Evolutionary conservation across 495 filamentous ascomycete species (phyloP).

Genomic region (Staphylotrichum tortipilum): DNA sequence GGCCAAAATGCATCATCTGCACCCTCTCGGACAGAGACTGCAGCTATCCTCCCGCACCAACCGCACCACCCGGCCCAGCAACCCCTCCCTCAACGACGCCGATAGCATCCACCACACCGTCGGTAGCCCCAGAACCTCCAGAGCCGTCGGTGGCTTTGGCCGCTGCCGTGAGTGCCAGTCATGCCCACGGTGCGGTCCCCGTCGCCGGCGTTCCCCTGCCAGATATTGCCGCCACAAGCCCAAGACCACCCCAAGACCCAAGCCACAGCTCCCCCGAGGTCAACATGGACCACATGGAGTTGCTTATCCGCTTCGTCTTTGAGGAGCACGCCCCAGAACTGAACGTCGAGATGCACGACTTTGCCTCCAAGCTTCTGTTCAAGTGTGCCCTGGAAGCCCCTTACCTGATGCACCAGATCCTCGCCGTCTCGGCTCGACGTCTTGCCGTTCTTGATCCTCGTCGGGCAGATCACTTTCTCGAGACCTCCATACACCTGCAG

Average conservation of each 20-base stretch:
- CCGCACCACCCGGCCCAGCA: not conserved
- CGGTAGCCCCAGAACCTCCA: not conserved
- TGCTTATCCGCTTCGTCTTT: slow-evolving; percentile 26
- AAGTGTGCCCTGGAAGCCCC: slow-evolving; percentile 22
- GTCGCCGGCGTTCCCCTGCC: slow-evolving; percentile 14
- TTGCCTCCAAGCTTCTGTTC: slow-evolving; percentile 8
- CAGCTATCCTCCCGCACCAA: slow-evolving; percentile 17
- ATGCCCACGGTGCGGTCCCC: not conserved
- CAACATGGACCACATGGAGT: slow-evolving; percentile 32
- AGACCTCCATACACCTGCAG: slow-evolving; percentile 25
- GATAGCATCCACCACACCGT: not conserved
- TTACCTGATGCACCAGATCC: slow-evolving; percentile 29
- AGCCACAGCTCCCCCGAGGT: slow-evolving; percentile 13
- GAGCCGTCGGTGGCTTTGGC: not conserved
- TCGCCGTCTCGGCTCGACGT: slow-evolving; percentile 29
- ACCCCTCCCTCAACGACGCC: too few relatives aligned
- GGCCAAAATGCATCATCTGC: slow-evolving; percentile 29
- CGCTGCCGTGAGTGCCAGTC: not conserved
- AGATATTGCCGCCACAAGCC: not conserved
- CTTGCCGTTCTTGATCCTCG: slow-evolving; percentile 22
- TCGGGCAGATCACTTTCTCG: slow-evolving; percentile 15
- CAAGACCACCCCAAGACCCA: not conserved
- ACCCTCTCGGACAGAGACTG: slow-evolving; percentile 26
- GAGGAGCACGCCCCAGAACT: slow-evolving; percentile 22
- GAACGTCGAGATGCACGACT: slow-evolving; percentile 13